These are phyloP conservation scores for Recurvomyces mirabilis DNA, from an alignment of 495 filamentous ascomycete species.

Conservation along the genomic window DNA sequence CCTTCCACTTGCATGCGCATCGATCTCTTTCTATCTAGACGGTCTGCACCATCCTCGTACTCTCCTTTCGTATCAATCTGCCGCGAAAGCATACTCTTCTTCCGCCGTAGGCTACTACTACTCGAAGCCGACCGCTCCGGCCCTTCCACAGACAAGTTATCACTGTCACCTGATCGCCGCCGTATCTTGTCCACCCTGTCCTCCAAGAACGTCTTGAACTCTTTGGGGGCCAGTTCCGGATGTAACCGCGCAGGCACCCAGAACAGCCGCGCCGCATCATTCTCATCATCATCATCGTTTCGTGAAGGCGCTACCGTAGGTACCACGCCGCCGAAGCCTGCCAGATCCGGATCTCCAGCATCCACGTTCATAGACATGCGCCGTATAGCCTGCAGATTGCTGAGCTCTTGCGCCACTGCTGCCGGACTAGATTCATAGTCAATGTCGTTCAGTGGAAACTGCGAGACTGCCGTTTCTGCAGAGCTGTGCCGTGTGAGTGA, in stretches of 20 bases:
- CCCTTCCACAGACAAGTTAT: constrained; percentile 53
- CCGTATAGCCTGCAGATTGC: constrained; percentile 86
- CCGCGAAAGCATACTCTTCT: constrained; percentile 90
- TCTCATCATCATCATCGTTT: constrained; percentile 67
- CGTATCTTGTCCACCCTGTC: constrained; percentile 82
- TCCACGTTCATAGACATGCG: constrained; percentile 98
- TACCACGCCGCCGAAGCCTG: constrained; percentile 59
- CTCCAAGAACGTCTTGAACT: constrained; percentile 94
- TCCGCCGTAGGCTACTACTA: constrained; percentile 53
- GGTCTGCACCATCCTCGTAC: constrained; percentile 81
- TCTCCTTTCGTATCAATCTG: constrained; percentile 66
- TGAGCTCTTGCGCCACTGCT: constrained; percentile 88
- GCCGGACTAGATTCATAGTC: constrained; percentile 84
- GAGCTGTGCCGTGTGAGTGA: constrained; percentile 42
- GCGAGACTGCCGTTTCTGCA: constrained; percentile 57
- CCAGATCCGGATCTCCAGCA: constrained; percentile 85
- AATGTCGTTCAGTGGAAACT: constrained; percentile 81
- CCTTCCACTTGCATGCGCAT: constrained; percentile 35
- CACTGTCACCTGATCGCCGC: constrained; percentile 61
- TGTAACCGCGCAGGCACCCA: constrained; percentile 95
- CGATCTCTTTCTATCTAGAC: constrained; percentile 65
- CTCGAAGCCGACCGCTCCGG: constrained; percentile 49
- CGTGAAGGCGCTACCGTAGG: constrained; percentile 65
- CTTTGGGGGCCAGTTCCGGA: constrained; percentile 87
- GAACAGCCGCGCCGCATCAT: constrained; percentile 78